Evolutionary conservation across 2,329 filamentous ascomycete species (phyloP), one percentile per base, ranked within the genome.

Genomic region (Stachybotrys echinatus): DNA sequence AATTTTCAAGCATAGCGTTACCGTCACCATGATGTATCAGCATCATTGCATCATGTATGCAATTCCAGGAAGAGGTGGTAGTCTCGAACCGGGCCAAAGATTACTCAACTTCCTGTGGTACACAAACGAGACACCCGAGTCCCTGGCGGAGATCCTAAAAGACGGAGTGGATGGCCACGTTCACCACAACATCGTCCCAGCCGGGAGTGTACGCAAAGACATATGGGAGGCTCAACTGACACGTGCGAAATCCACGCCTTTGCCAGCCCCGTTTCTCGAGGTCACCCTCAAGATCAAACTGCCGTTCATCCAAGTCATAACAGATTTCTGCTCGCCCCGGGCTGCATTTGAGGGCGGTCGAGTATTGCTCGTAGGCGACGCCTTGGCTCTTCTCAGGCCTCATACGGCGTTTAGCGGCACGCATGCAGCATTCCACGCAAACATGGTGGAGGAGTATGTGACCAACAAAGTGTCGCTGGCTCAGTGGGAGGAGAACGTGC

Each of bases 221-320:
- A 40, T 50, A 19, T 50, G 48, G 48, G 42, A 38, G 7, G 23
- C 42, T 6, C 18, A 18, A 10, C 39, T 42, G 12, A 18, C 12
- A 8, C 10, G 18, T 7, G 39, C 39, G 8, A 42, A 18, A 18
- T 5, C 12, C n/a, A 17, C 20, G 19, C 37, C 18, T 17, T 20
- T 50, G 6, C n/a, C 47, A 6, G 43, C 18, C 10, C 47, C 50
- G 3, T 47, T 52, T 22, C 18, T 39, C 6, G 50, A 52, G 31
- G 21, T 58, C 3, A 42, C 58, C 2, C 18, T 6, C 3, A 57
- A 57, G 47, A 59, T 58, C 23, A 6, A 51, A 5, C 22, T 18
- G 2, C 57, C 59, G 1, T 60, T 61, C 39, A 49, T 61, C 4
- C 56, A 58, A 20, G 47, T 51, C 1, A 55, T 61, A n/a, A 54